Evolutionary conservation across 345 rosid genomes (phyloP), one percentile per base, ranked within the genome.

Genomic region (Gossypium stocksii): DNA sequence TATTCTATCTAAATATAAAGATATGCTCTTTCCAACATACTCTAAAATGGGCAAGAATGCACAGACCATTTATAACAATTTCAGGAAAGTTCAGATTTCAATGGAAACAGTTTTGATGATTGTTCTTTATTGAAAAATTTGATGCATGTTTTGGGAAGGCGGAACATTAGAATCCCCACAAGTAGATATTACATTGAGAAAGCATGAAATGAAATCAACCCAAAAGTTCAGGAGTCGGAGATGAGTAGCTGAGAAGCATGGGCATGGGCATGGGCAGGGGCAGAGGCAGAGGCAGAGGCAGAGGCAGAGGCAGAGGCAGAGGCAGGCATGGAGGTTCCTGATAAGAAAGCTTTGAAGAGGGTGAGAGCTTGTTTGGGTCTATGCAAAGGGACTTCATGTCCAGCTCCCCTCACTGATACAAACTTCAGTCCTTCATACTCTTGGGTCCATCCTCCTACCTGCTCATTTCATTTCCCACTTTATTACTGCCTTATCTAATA

Each of bases 361-460:
- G 85, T 68, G 73, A 92, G 95, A 69, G 96, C 93, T 17, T 84
- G 87, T 78, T 89, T 87, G 0, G 97, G 98, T 83, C 77, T 88
- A 77, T 94, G 98, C 80, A 92, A 80, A 41, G 98, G 95, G 34
- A 92, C 97, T 85, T 94, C 98, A 72, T 92, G 97, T 4, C 98
- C 98, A 38, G 98, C 98, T 69, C 96, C 97, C 72, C 98, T 86
- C 62, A 92, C 91, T 0, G 87, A 82, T n/a, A 92, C 97, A 60
- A 94, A 94, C 45, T 84, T 89, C 4, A 91, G 90, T 57, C 96
- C 98, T 3, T 74, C 90, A 19, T 91, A 94, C 77, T 91, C 95
- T 79, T 94, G 93, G 53, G 85, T 87, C 97, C 98, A 94, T 54
- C 98, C 97, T 65, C 97, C 98, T 16, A 94, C 98, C 98, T 94